Conservation (phyloP, 2,329 filamentous ascomycete species). For the Colletotrichum phormii region DNA sequence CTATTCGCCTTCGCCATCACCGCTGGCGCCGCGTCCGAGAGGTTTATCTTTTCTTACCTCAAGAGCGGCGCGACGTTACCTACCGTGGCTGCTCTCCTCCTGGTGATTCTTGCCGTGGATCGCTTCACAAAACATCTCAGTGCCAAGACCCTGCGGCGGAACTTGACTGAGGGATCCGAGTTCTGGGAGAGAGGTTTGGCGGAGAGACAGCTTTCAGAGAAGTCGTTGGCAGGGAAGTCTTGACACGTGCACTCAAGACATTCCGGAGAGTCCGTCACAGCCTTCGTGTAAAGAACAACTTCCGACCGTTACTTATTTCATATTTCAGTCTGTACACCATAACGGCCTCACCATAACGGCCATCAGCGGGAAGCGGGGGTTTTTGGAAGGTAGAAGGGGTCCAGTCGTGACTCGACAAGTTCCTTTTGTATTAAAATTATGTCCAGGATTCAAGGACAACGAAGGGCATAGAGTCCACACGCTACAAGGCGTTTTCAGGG, state of each 20-base stretch:
- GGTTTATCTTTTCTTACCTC: constrained; percentile 26
- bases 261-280: not conserved
- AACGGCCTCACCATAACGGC: not conserved
- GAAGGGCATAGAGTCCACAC: too few relatives aligned
- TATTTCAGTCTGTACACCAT: not conserved
- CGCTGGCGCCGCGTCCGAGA: constrained; percentile 17
- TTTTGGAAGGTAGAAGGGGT: not conserved
- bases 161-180: constrained; percentile 17
- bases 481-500: not conserved
- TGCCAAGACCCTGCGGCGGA: constrained; percentile 26
- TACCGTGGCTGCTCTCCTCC: constrained; percentile 19
- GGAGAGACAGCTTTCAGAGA: not conserved
- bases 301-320: not conserved
- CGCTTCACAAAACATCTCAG: constrained; percentile 30
- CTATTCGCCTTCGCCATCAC: constrained; percentile 21
- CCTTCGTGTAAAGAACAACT: not conserved
- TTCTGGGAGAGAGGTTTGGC: constrained; percentile 14
- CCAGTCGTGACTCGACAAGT: not conserved
- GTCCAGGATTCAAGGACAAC: not conserved
- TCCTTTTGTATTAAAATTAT: not conserved
- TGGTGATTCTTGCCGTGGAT: constrained; percentile 23
- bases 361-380: not conserved
- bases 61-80: constrained; percentile 25
- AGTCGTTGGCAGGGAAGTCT: not conserved
- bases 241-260: not conserved